A percentile compares a stretch with the other conserved stretches of the same genome.
Evolutionary conservation across 2,329 filamentous ascomycete species (phyloP).

Genomic region (Colletotrichum tabaci): DNA sequence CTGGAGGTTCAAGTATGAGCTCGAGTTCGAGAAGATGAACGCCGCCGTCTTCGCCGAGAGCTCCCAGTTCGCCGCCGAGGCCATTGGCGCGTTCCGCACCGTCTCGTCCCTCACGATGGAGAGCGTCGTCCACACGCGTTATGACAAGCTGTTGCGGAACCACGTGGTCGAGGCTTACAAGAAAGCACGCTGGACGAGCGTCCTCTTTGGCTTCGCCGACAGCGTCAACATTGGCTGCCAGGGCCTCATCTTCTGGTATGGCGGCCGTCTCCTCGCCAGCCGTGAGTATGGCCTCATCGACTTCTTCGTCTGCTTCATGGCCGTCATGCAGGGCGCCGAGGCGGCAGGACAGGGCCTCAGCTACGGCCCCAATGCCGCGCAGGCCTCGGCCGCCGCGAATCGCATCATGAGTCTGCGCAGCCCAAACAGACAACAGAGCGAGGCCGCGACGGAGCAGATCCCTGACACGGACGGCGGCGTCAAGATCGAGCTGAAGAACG

Average conservation of each 20-base stretch:
- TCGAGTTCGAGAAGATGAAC: constrained; percentile 78
- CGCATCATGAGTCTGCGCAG: constrained; percentile 70
- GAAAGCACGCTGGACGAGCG: constrained; percentile 73
- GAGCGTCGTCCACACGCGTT: constrained; percentile 73
- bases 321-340: constrained; percentile 78
- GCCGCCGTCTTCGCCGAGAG: constrained; percentile 78
- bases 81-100: constrained; percentile 81
- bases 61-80: constrained; percentile 81
- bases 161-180: constrained; percentile 74
- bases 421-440: constrained; percentile 54
- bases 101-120: constrained; percentile 82
- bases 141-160: constrained; percentile 68
- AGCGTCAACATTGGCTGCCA: constrained; percentile 75
- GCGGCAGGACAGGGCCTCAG: constrained; percentile 77
- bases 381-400: constrained; percentile 72
- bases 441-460: constrained; percentile 52
- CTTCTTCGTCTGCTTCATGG: constrained; percentile 75
- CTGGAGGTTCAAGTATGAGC: constrained; percentile 69
- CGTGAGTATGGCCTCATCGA: constrained; percentile 62
- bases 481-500: constrained; percentile 68
- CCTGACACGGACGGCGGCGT: constrained; percentile 65
- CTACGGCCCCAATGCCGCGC: constrained; percentile 75
- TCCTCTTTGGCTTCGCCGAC: constrained; percentile 79
- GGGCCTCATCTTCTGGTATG: constrained; percentile 78
- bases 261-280: constrained; percentile 69